A percentile compares a stretch with the other conserved stretches of the same genome.
These are phyloP conservation scores for Ploettnerulaceae sp. DNA, from an alignment of 2,329 filamentous ascomycete genomes.

Conservation along the genomic window DNA sequence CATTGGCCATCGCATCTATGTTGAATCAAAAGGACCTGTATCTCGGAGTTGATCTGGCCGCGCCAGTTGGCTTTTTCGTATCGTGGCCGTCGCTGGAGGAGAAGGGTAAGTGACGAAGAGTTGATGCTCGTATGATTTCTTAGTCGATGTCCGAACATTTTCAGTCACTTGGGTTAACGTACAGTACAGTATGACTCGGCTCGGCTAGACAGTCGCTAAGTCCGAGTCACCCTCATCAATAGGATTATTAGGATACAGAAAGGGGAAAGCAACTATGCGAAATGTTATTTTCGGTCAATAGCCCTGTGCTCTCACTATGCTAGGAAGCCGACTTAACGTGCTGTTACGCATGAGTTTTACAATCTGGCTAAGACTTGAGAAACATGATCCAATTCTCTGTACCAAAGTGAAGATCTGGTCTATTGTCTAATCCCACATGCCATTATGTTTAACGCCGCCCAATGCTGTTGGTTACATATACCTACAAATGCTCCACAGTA, in stretches of 20 bases:
- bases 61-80: background rate
- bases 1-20: slow-evolving; percentile 23
- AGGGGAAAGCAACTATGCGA: too few species aligned
- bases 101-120: background rate
- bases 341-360: too few species aligned
- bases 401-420: slow-evolving; percentile 33
- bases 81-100: background rate
- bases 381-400: background rate
- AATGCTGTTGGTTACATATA: slow-evolving; percentile 29
- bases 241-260: too few species aligned
- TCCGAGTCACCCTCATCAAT: too few species aligned
- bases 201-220: too few species aligned
- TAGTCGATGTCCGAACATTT: too few species aligned
- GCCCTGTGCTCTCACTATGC: too few species aligned
- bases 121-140: background rate
- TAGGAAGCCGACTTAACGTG: too few species aligned
- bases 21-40: background rate
- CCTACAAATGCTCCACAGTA: slow-evolving; percentile 16
- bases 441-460: slow-evolving; percentile 30
- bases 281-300: too few species aligned
- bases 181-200: too few species aligned
- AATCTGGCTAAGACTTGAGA: background rate
- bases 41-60: background rate
- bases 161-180: too few species aligned
- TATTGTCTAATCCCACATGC: slow-evolving; percentile 27